Base-by-base conservation (phyloP, 2,329 filamentous ascomycete genomes). In the Sordariomycetes sp. region DNA sequence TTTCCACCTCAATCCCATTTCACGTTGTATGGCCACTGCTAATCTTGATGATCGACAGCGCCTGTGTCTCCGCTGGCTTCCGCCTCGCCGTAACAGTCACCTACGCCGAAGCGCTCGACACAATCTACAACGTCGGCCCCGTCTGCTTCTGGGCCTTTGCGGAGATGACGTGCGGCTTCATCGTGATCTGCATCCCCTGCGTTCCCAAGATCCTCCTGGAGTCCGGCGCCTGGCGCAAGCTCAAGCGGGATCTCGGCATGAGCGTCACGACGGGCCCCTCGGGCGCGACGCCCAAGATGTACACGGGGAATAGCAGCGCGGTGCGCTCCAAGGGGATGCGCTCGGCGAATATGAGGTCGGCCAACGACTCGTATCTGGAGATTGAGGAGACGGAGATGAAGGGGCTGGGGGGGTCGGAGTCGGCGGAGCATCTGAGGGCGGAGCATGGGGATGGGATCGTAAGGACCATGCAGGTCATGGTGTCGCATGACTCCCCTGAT, bases 151-250 rank as follows among this genome's bases (percentile, higher is more conserved):
- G 73, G 74, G 72, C 69, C 3, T 65, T 63, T 32, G 73, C 68
- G 4, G 74, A 76, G 59, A 75, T 73, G 68, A 72, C 72, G 1
- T 73, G 71, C 55, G 73, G 70, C 8, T 75, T 76, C 63, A 70
- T 75, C 60, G 69, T 74, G 54, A 59, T 70, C 45, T 66, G 69
- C 54, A 60, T 73, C 39, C 71, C 72, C 5, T 70, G 67, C 45
- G 60, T 72, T 0, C 70, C 72, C 2, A 73, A 70, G 60, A 64
- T 73, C 25, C 59, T 73, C 20, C 28, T 55, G 52, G 63, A 65
- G 7, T 60, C 57, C 0, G 59, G 61, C 2, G 57, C 62, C 2
- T 55, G 60, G 12, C 60, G 57, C 45, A 62, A 58, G 45, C 57
- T 65, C 28, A 65, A 65, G 51, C 60, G 53, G 7, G 54, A 39